Conservation (phyloP, 1,139 yeast genomes). For the Hanseniaspora gamundiae region DNA sequence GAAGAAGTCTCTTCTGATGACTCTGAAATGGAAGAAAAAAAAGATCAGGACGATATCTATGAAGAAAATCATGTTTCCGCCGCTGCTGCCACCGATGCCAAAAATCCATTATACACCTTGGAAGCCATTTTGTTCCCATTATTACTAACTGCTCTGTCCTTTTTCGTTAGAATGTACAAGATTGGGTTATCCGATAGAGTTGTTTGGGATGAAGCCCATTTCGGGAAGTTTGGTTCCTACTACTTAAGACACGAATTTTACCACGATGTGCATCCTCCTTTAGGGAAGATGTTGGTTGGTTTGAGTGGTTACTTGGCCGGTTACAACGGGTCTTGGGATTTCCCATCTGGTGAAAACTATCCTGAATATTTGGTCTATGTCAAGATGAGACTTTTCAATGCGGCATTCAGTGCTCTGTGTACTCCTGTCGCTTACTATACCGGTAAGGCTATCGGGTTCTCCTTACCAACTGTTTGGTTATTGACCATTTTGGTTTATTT, state of each 20-base stretch:
- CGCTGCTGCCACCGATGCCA: conserved; percentile 12
- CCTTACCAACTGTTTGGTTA: conserved; percentile 77
- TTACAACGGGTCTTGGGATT: conserved; percentile 91
- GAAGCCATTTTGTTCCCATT: conserved; percentile 44
- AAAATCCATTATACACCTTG: conserved; percentile 21
- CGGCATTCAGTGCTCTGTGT: conserved; percentile 77
- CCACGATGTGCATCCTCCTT: conserved; percentile 97
- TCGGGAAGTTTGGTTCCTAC: conserved; percentile 90
- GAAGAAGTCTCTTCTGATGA: too few relatives aligned
- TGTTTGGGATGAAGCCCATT: conserved; percentile 97
- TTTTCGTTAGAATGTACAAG: conserved; percentile 61
- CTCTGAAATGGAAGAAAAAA: conserved; percentile 10
- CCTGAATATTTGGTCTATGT: conserved; percentile 83
- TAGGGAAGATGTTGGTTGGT: conserved; percentile 95
- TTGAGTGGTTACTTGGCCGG: conserved; percentile 90
- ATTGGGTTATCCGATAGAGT: conserved; percentile 62
- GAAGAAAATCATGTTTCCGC: conserved; percentile 26
- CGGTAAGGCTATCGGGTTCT: conserved; percentile 72
- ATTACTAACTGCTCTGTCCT: conserved; percentile 51
- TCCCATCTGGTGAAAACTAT: conserved; percentile 74
- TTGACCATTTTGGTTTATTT: conserved; percentile 76
- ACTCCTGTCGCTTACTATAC: conserved; percentile 93
- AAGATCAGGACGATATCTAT: conserved; percentile 14
- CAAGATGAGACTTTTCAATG: conserved; percentile 89
- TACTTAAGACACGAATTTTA: conserved; percentile 87